These are phyloP conservation scores for Alternaria burnsii DNA, from an alignment of 2,329 filamentous ascomycete genomes.

Conservation along the genomic window DNA sequence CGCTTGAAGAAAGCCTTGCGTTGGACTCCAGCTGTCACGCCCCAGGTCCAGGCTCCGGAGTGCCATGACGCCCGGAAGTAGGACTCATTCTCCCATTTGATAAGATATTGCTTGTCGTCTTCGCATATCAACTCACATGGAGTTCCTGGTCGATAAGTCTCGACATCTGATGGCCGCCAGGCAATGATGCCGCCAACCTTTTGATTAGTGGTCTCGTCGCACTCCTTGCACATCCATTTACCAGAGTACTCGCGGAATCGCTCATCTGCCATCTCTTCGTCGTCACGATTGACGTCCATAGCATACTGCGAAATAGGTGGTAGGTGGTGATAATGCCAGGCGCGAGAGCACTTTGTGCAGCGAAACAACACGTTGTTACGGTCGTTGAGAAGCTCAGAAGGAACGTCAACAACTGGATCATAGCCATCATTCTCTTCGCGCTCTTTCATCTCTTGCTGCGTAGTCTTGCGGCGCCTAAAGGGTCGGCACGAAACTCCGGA, in stretches of 20 bases:
- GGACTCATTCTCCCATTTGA: slow-evolving; percentile 85
- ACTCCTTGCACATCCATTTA: slow-evolving; percentile 84
- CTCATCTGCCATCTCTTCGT: slow-evolving; percentile 64
- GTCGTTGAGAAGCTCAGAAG: slow-evolving; percentile 75
- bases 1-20: slow-evolving; percentile 79
- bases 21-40: slow-evolving; percentile 69
- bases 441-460: slow-evolving; percentile 83
- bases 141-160: slow-evolving; percentile 63
- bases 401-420: slow-evolving; percentile 76
- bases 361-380: slow-evolving; percentile 80
- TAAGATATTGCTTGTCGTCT: slow-evolving; percentile 87
- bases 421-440: slow-evolving; percentile 79
- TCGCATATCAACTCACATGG: slow-evolving; percentile 68
- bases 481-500: slow-evolving; percentile 75
- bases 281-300: slow-evolving; percentile 56
- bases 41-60: slow-evolving; percentile 88
- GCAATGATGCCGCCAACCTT: slow-evolving; percentile 84
- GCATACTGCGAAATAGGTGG: slow-evolving; percentile 60
- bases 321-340: slow-evolving; percentile 86
- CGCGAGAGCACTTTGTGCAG: slow-evolving; percentile 78
- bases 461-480: slow-evolving; percentile 76
- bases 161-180: slow-evolving; percentile 77
- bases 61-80: slow-evolving; percentile 88
- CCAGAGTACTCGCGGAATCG: slow-evolving; percentile 76
- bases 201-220: slow-evolving; percentile 64